Conservation (phyloP, 352 stramenopile species). For the Phytophthora foliorum region DNA sequence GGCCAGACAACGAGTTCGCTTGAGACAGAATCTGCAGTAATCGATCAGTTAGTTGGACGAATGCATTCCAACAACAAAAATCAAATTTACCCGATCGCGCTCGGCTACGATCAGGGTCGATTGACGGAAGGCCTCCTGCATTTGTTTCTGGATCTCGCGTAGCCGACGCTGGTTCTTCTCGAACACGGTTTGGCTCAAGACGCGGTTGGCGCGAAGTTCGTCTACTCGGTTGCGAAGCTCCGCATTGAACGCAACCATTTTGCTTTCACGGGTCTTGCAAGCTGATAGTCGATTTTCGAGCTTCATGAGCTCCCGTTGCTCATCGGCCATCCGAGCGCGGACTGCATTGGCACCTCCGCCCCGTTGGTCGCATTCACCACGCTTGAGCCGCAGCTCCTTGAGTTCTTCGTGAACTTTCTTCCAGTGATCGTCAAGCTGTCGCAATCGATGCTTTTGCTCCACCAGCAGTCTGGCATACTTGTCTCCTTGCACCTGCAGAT, state of each 20-base stretch:
- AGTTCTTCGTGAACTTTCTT: conserved; percentile 77
- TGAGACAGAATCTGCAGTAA: conserved; percentile 63
- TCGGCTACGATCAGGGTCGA: conserved; percentile 81
- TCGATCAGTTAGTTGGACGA: not conserved
- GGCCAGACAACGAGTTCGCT: conserved; percentile 69
- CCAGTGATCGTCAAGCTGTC: conserved; percentile 75
- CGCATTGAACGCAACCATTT: conserved; percentile 69
- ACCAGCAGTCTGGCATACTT: conserved; percentile 79
- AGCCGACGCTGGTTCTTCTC: conserved; percentile 85
- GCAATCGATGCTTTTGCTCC: conserved; percentile 77
- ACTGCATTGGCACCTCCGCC: conserved; percentile 79
- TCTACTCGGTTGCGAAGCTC: conserved; percentile 68
- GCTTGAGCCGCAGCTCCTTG: conserved; percentile 69
- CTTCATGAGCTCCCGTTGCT: conserved; percentile 83
- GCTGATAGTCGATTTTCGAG: conserved; percentile 81
- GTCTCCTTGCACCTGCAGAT: conserved; percentile 83
- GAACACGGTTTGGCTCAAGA: conserved; percentile 79
- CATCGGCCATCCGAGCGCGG: conserved; percentile 71
- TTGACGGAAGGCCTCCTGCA: conserved; percentile 77
- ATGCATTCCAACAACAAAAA: not conserved
- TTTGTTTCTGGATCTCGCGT: conserved; percentile 77
- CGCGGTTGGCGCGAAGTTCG: conserved; percentile 66
- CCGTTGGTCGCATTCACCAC: conserved; percentile 77
- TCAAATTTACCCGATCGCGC: conserved; percentile 59
- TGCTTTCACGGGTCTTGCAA: conserved; percentile 80